Base-by-base conservation (phyloP, 139 green algal species). In the Chlorella vulgaris region DNA sequence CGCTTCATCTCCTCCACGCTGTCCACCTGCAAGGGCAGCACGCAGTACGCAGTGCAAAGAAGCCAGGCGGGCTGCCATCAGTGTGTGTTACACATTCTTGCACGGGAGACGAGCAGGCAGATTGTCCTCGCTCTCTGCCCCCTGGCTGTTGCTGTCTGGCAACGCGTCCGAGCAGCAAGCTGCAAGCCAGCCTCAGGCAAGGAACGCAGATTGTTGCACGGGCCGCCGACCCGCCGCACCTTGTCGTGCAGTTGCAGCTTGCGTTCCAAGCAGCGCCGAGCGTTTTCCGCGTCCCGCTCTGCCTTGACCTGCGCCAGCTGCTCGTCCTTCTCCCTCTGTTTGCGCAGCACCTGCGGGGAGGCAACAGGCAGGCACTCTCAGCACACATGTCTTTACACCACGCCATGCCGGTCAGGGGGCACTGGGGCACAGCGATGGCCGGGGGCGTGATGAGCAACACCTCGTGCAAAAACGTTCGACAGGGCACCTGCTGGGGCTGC, bases 1-100 rank as follows among this genome's bases (percentile, higher is more conserved):
- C 84, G 69, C 51, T 88, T 83, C 60, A 94, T 92, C n/a, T 85
- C 84, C 87, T 94, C 91, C 83, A 97, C 95, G 4, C 38, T 71
- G 3, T 47, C 40, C 38, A 71, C 58, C 74, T 80, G 55, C 5
- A 39, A 55, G 39, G 42, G n/a, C n/a, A 15, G 4, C 58, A 29
- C 7, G 7, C 58, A 29, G 69, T 42, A n/a, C n/a, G 38, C 18
- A 39, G 24, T 15, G 39, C 3, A 4, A 76, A 39, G 62, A 4
- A 4, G 22, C 7, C 62, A n/a, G n/a, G n/a, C n/a, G n/a, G n/a
- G n/a, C n/a, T n/a, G n/a, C n/a, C n/a, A n/a, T n/a, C n/a, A n/a
- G n/a, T n/a, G n/a, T n/a, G n/a, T n/a, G n/a, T n/a, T n/a, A n/a
- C n/a, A n/a, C n/a, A n/a, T n/a, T n/a, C n/a, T n/a, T n/a, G n/a